Percentiles rank a stretch among this genome's conserved stretches.
phyloP scores from a whole-genome alignment of 1,284 basidiomycete species.

The Rhodofomes roseus region DNA sequence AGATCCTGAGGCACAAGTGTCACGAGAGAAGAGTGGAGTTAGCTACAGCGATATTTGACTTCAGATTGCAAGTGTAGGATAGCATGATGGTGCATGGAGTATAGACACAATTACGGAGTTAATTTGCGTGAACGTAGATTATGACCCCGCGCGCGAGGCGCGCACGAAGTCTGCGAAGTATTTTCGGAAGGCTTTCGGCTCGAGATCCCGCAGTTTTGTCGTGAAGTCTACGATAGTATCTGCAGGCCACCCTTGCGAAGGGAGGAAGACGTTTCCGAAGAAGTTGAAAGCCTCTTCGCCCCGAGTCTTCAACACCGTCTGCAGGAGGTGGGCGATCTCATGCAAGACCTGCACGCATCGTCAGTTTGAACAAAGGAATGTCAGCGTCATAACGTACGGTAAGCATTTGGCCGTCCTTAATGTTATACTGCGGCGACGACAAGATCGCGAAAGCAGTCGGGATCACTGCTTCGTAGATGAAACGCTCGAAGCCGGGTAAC shows the following conservation, averaged over 20 bases:
- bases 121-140: constrained; percentile 21
- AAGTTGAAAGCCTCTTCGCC: constrained; percentile 85
- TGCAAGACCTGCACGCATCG: constrained; percentile 65
- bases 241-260: constrained; percentile 84
- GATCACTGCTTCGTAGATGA: constrained; percentile 87
- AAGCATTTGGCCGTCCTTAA: constrained; percentile 83
- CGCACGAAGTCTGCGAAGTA: constrained; percentile 86
- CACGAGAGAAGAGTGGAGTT: not conserved
- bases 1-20: constrained; percentile 4
- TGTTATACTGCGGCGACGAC: constrained; percentile 77
- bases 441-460: constrained; percentile 84
- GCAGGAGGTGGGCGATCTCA: constrained; percentile 85
- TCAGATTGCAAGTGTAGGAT: constrained; percentile 3
- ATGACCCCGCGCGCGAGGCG: constrained; percentile 59
- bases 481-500: constrained; percentile 90
- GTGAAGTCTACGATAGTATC: constrained; percentile 80
- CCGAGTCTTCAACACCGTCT: constrained; percentile 74
- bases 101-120: not conserved
- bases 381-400: constrained; percentile 49
- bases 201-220: constrained; percentile 72
- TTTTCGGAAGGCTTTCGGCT: constrained; percentile 83
- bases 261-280: constrained; percentile 79
- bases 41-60: constrained; percentile 6
- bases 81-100: not conserved
- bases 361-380: not conserved